Conservation (phyloP, 192 early-diverging fungal species). For the Dissophora globulifera region DNA sequence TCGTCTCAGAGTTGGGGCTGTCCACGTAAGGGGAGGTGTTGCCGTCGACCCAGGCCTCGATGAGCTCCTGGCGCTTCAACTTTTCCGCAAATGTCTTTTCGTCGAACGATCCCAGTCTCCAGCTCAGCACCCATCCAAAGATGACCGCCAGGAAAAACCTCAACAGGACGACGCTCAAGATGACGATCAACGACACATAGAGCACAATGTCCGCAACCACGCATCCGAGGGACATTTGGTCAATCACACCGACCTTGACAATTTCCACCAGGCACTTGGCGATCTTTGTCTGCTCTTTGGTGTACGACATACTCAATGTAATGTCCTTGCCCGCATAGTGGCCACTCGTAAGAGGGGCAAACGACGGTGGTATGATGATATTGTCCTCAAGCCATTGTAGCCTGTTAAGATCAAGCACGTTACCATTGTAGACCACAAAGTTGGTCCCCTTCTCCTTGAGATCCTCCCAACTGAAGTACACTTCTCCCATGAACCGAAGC, state of each 20-base stretch:
- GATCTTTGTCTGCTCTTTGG: slow-evolving; percentile 61
- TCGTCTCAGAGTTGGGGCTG: slow-evolving; percentile 37
- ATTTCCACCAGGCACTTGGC: slow-evolving; percentile 82
- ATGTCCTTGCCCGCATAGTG: slow-evolving; percentile 62
- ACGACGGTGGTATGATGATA: slow-evolving; percentile 57
- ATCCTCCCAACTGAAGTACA: slow-evolving; percentile 76
- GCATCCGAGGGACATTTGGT: slow-evolving; percentile 83
- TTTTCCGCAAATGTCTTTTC: slow-evolving; percentile 67
- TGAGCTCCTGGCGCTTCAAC: slow-evolving; percentile 52
- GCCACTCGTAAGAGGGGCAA: slow-evolving; percentile 55
- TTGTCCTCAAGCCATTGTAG: slow-evolving; percentile 68
- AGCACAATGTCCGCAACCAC: slow-evolving; percentile 83
- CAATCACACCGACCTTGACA: slow-evolving; percentile 83
- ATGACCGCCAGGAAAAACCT: slow-evolving; percentile 81
- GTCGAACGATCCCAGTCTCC: slow-evolving; percentile 80
- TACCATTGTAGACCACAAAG: slow-evolving; percentile 79
- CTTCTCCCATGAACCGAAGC: slow-evolving; percentile 68
- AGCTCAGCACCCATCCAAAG: slow-evolving; percentile 87
- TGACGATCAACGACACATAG: slow-evolving; percentile 80
- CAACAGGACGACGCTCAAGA: slow-evolving; percentile 69
- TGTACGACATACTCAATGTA: slow-evolving; percentile 57
- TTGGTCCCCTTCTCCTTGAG: slow-evolving; percentile 62
- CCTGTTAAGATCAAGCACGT: slow-evolving; percentile 77
- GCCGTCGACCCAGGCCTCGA: slow-evolving; percentile 52
- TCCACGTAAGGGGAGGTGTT: slow-evolving; percentile 50